phyloP scores from a whole-genome alignment of 2,329 filamentous ascomycete species.

The Sclerotinia borealis region DNA sequence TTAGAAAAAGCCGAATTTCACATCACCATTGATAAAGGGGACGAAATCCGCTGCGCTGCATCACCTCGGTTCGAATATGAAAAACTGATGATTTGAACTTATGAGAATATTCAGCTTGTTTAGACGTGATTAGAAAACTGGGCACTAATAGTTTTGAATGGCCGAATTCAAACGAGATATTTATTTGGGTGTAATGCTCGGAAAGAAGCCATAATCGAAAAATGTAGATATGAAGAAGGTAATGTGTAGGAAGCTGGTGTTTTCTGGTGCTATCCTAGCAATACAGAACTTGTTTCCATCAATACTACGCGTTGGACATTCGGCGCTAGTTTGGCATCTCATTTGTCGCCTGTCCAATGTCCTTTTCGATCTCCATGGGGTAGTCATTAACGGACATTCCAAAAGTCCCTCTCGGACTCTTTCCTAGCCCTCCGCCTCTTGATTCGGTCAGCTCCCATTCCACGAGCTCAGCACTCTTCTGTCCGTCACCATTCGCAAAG shows the following conservation, averaged over 20 bases:
- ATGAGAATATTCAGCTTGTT: background rate
- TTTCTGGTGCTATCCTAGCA: background rate
- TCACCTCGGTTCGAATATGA: background rate
- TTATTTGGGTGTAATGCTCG: background rate
- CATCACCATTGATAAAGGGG: no score
- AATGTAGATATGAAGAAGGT: background rate
- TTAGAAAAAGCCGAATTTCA: background rate
- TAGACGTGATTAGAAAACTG: background rate
- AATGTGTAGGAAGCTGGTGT: background rate
- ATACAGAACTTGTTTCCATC: background rate
- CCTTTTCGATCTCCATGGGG: background rate
- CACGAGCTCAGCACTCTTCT: conserved; percentile 22
- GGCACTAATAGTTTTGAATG: background rate
- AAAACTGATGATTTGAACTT: background rate
- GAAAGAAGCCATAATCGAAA: background rate
- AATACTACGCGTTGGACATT: background rate
- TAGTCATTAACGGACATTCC: conserved; percentile 7
- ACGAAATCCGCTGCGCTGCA: background rate
- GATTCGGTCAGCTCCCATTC: conserved; percentile 30
- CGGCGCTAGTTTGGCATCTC: conserved; percentile 16
- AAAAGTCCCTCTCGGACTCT: conserved; percentile 24
- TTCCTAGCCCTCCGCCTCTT: conserved; percentile 30
- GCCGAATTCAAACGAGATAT: background rate
- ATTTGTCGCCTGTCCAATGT: conserved; percentile 15
- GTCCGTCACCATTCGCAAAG: conserved; percentile 26